phyloP scores from a whole-genome alignment of 2,329 filamentous ascomycete genomes.

The Colletotrichum limetticola region DNA sequence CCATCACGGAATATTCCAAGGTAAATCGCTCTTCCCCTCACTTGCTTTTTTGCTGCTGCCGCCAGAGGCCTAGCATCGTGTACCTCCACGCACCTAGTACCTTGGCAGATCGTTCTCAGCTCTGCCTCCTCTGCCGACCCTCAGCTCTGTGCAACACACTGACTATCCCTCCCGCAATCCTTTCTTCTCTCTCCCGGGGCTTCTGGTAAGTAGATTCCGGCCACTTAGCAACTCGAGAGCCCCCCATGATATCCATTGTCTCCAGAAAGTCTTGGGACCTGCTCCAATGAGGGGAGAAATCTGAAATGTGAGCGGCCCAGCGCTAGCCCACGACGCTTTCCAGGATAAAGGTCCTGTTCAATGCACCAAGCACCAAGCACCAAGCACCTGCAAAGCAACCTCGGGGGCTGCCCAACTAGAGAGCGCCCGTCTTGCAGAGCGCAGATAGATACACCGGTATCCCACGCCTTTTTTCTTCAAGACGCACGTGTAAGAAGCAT shows the following conservation, averaged over 20 bases:
- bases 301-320: neutral
- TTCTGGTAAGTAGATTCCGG: neutral
- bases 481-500: constrained; percentile 8
- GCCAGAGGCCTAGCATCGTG: neutral
- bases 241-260: neutral
- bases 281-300: constrained; percentile 1
- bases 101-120: neutral
- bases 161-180: too few species aligned
- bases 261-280: neutral
- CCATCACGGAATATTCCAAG: neutral
- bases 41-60: neutral
- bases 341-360: neutral
- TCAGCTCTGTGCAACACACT: too few species aligned
- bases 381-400: neutral
- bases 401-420: neutral
- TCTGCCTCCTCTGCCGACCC: neutral
- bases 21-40: neutral
- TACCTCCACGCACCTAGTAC: neutral
- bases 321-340: neutral
- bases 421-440: neutral
- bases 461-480: neutral
- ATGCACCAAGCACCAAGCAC: neutral
- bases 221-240: neutral
- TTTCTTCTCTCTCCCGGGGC: too few species aligned
- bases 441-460: neutral